phyloP scores from a whole-genome alignment of 169 alveolate genomes.

The Eimeria brunetti region DNA sequence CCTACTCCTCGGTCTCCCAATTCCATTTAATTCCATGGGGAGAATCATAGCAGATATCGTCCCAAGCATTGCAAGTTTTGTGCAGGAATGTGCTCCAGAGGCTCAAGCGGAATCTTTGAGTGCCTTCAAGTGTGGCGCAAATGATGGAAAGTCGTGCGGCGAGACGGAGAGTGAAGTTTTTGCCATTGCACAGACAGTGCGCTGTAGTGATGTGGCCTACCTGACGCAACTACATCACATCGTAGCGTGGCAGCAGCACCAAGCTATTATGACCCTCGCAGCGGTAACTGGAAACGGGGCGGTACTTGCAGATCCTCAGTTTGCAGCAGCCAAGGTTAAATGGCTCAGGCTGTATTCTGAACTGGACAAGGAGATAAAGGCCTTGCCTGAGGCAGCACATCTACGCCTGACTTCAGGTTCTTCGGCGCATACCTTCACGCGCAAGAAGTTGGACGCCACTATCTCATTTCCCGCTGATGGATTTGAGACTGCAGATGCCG shows the following conservation, averaged over 20 bases:
- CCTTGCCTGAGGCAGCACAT: constrained; percentile 55
- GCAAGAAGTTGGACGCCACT: background rate
- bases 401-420: constrained; percentile 8
- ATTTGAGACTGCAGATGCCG: constrained; percentile 26
- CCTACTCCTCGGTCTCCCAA: constrained; percentile 76
- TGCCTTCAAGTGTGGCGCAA: constrained; percentile 6
- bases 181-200: constrained; percentile 39
- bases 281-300: constrained; percentile 37
- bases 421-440: background rate
- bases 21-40: constrained; percentile 76
- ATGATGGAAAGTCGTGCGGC: constrained; percentile 24
- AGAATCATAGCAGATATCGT: constrained; percentile 65
- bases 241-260: constrained; percentile 78
- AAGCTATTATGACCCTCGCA: constrained; percentile 57
- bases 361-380: constrained; percentile 60
- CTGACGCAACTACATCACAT: constrained; percentile 72
- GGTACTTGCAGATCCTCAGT: constrained; percentile 61
- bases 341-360: constrained; percentile 50
- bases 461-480: constrained; percentile 23
- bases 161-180: background rate
- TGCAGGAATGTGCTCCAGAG: constrained; percentile 49
- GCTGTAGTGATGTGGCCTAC: constrained; percentile 67
- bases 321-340: constrained; percentile 24
- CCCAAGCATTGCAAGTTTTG: constrained; percentile 73
- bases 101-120: background rate